phyloP scores from a whole-genome alignment of 176 grass and related monocot genomes.

The Thalia dealbata region DNA sequence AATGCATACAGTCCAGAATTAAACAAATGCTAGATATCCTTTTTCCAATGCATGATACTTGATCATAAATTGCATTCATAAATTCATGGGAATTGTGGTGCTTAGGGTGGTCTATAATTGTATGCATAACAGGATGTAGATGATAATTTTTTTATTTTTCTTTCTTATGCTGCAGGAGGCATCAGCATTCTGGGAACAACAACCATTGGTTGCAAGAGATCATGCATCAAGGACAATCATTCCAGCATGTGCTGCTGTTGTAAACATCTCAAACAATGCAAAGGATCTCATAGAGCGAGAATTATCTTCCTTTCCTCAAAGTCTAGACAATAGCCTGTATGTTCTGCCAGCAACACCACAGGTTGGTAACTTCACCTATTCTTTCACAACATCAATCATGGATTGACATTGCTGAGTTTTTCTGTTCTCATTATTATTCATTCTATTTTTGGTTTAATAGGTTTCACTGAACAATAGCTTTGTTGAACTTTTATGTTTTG shows the following conservation, averaged over 20 bases:
- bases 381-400: slow-evolving; percentile 1
- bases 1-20: too few relatives aligned
- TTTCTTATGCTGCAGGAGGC: slow-evolving; percentile 47
- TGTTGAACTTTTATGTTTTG: slow-evolving; percentile 12
- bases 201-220: slow-evolving; percentile 72
- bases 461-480: background rate
- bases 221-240: slow-evolving; percentile 78
- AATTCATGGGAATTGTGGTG: background rate
- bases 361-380: slow-evolving; percentile 37
- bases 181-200: slow-evolving; percentile 94
- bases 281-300: slow-evolving; percentile 91
- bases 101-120: background rate
- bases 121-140: background rate
- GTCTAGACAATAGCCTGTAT: slow-evolving; percentile 85
- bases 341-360: slow-evolving; percentile 80
- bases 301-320: slow-evolving; percentile 68
- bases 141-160: background rate
- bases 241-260: slow-evolving; percentile 67
- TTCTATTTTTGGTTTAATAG: slow-evolving; percentile 11
- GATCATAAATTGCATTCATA: background rate
- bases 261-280: slow-evolving; percentile 76
- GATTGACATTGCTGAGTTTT: background rate
- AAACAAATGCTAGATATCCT: background rate
- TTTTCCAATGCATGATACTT: background rate
- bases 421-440: background rate